Base-by-base conservation (phyloP, 2,329 filamentous ascomycete genomes). In the Fusarium anthophilum region DNA sequence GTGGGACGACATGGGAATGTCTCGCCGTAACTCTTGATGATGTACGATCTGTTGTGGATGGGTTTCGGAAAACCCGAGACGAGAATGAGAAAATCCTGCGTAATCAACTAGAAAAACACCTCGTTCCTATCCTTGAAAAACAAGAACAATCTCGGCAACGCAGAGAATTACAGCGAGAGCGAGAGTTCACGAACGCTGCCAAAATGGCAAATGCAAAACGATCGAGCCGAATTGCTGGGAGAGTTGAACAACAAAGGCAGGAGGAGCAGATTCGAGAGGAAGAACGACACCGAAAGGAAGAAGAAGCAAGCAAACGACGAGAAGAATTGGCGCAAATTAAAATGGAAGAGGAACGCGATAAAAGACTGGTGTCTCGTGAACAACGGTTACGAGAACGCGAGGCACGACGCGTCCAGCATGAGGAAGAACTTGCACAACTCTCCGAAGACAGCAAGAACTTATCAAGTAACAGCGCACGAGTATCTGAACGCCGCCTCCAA, bases 171-270 rank as follows among this genome's bases (percentile, higher is more conserved):
- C 89, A 91, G 70, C 87, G 92, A 76, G 90, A 97, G 80, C 94
- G 92, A 71, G 96, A 98, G 78, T 83, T 97, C 28, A 86, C 94
- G 59, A 94, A 91, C 75, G 83, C 97, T 74, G 92, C 96, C 76
- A 96, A 96, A 80, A 89, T 98, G 84, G 94, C 94, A n/a, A 94
- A 92, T 64, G 96, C 96, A 8, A 99, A 99, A 84, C 88, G 96
- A 72, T 99, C 96, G 2, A 97, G 94, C 78, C 91, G 96, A 72
- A 90, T 99, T 75, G 95, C 96, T 24, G 89, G 89, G 73, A 97
- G 94, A 80, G 86, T 91, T 39, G 95, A 98, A 80, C 92, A 91
- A 73, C 93, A 95, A 78, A 92, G 90, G 76, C 87, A 92, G 69
- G 91, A 96, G 53, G 91, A 94, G 68, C 89, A 93, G 75, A 88